Base-by-base conservation (phyloP, 2,329 filamentous ascomycete genomes). In the Colletotrichum sp. region DNA sequence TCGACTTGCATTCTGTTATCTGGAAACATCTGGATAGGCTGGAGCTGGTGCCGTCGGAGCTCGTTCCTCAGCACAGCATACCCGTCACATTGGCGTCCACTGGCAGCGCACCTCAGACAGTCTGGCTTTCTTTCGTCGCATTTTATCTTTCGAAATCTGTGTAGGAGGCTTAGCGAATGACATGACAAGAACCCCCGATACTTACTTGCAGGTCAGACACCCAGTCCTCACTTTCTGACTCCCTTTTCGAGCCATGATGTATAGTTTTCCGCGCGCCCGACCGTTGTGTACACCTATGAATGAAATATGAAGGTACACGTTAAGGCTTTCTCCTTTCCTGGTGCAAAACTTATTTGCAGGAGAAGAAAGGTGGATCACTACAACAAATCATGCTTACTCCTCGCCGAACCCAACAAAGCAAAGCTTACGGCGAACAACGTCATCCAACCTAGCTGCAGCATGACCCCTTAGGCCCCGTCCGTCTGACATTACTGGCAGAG, bases 71-170 rank as follows among this genome's bases (percentile, higher is more conserved):
- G 80, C 32, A n/a, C 55, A 10, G 36, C 21, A 75, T 92, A 92
- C 75, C 90, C 90, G 79, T 91, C 90, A 79, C 90, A 92, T 78
- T 85, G 87, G 67, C 90, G 87, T n/a, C 90, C 89, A 4, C 89
- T 91, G 72, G 86, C 88, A 28, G 86, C 85, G 79, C 90, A 92
- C 75, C 88, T 87, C 49, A 86, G 81, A 78, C 90, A 92, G 52
- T 81, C 83, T 1, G 90, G 90, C 71, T 89, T 90, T 16, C 81
- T 83, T 81, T 91, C 90, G 76, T 91, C 90, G 80, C 90, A 92
- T 81, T 91, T 91, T 62, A 91, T 87, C 72, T 89, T 89, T 68
- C 90, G 88, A 57, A 89, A 85, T 81, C 89, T 90, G 72, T 24
- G n/a, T 34, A 30, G 8, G 13, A 3, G 7, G 1, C 12, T n/a